Percentiles rank a stretch among this genome's conserved stretches.
phyloP scores from a whole-genome alignment of 352 stramenopile genomes.

The Phytophthora pluvialis region DNA sequence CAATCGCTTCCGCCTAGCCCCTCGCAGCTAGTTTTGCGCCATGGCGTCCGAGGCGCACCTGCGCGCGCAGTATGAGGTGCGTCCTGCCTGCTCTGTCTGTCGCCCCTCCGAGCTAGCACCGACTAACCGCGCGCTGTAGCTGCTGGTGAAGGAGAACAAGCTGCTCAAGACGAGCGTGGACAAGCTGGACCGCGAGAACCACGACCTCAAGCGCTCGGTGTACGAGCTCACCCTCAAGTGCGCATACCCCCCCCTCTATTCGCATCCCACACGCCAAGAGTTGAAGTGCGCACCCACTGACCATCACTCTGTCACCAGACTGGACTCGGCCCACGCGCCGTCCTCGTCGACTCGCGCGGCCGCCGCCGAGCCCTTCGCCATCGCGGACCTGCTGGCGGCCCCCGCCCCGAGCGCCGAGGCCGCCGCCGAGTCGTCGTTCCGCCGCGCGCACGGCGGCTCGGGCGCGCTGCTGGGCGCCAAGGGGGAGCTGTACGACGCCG shows the following conservation, averaged over 20 bases:
- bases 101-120: not conserved
- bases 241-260: constrained; percentile 16
- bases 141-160: constrained; percentile 87
- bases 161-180: constrained; percentile 83
- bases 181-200: constrained; percentile 88
- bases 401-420: constrained; percentile 40
- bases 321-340: constrained; percentile 66
- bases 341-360: constrained; percentile 33
- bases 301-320: constrained; percentile 43
- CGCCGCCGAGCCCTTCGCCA: constrained; percentile 67
- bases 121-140: constrained; percentile 27
- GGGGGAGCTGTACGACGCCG: constrained; percentile 58
- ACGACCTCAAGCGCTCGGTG: constrained; percentile 91
- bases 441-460: constrained; percentile 42
- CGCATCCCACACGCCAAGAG: constrained; percentile 3
- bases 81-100: not conserved
- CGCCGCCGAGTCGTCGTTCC: constrained; percentile 42
- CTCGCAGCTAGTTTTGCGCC: not conserved
- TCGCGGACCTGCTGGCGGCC: constrained; percentile 69
- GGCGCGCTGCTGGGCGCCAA: constrained; percentile 53
- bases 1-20: not conserved
- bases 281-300: constrained; percentile 26
- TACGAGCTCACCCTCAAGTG: constrained; percentile 91
- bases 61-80: constrained; percentile 84
- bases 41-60: constrained; percentile 85